Evolutionary conservation across 176 grass and related monocot species (phyloP).

Genomic region (Oryza australiensis): DNA sequence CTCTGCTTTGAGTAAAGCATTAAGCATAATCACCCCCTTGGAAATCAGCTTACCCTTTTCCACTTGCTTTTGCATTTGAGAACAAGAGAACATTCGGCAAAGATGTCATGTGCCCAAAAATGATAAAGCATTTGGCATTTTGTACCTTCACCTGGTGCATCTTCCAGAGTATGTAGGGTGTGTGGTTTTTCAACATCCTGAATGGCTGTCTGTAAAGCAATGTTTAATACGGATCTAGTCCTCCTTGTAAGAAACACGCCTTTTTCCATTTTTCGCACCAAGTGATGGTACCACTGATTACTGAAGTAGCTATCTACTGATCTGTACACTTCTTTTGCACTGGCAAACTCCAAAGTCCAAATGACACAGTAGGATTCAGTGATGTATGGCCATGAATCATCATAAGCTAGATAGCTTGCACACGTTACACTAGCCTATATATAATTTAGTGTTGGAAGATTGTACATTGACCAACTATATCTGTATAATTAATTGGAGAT

Average conservation of each 20-base stretch:
- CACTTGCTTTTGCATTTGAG: constrained; percentile 30
- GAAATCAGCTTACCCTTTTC: not conserved
- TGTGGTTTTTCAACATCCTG: constrained; percentile 20
- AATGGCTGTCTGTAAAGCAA: not conserved
- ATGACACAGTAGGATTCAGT: no score
- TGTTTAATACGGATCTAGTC: not conserved
- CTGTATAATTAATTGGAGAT: not conserved
- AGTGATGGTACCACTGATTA: not conserved
- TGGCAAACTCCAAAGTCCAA: not conserved
- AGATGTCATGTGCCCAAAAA: constrained; percentile 13
- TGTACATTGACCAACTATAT: not conserved
- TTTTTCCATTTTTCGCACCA: not conserved
- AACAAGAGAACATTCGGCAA: constrained; percentile 24
- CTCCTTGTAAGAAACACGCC: not conserved
- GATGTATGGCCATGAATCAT: not conserved
- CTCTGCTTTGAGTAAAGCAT: not conserved
- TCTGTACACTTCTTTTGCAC: not conserved
- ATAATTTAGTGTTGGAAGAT: not conserved
- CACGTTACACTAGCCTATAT: not conserved
- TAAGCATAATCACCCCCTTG: not conserved
- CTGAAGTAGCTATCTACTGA: not conserved
- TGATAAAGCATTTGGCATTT: constrained; percentile 32
- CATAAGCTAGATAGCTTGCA: no score
- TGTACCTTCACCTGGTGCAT: constrained; percentile 15
- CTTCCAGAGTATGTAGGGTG: not conserved